These are phyloP conservation scores for Halophytophthora polymorphica DNA, from an alignment of 352 stramenopile species.

Conservation along the genomic window DNA sequence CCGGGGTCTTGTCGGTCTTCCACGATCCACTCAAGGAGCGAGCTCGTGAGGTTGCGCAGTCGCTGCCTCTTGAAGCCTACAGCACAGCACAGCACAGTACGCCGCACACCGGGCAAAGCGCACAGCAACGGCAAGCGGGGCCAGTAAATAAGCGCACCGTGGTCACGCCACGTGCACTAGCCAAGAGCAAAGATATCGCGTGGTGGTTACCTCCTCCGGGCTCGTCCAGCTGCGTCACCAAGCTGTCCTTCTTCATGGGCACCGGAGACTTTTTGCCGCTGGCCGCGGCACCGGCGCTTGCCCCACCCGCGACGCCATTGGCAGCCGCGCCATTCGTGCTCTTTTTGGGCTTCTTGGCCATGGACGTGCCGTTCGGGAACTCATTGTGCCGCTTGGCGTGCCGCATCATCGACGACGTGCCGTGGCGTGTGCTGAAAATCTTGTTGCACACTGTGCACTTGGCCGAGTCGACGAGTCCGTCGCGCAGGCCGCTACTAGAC, in stretches of 20 bases:
- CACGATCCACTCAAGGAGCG: slow-evolving; percentile 72
- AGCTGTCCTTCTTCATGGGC: slow-evolving; percentile 42
- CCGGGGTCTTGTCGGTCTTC: slow-evolving; percentile 67
- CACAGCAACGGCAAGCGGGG: not conserved
- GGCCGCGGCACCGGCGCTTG: not conserved
- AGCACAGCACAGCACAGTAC: not conserved
- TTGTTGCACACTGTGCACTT: slow-evolving; percentile 77
- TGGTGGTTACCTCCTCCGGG: slow-evolving; percentile 47
- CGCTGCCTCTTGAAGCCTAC: slow-evolving; percentile 66
- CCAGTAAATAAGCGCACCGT: not conserved
- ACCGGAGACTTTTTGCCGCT: slow-evolving; percentile 40
- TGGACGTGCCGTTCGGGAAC: slow-evolving; percentile 47
- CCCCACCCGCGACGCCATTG: slow-evolving; percentile 16
- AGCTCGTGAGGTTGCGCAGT: slow-evolving; percentile 54
- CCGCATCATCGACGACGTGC: slow-evolving; percentile 82
- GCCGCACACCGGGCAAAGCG: not conserved
- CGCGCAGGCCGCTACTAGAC: slow-evolving; percentile 55
- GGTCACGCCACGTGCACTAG: not conserved
- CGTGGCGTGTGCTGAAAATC: slow-evolving; percentile 76
- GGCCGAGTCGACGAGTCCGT: slow-evolving; percentile 68
- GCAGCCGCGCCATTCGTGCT: slow-evolving; percentile 18
- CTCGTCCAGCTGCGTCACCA: slow-evolving; percentile 48
- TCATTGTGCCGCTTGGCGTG: slow-evolving; percentile 77
- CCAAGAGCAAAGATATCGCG: slow-evolving; percentile 1
- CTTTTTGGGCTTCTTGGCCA: slow-evolving; percentile 58